Percentiles rank a stretch among this genome's conserved stretches.
phyloP scores from a whole-genome alignment of 1,139 yeast species.

The Starmera stellimalicola region DNA sequence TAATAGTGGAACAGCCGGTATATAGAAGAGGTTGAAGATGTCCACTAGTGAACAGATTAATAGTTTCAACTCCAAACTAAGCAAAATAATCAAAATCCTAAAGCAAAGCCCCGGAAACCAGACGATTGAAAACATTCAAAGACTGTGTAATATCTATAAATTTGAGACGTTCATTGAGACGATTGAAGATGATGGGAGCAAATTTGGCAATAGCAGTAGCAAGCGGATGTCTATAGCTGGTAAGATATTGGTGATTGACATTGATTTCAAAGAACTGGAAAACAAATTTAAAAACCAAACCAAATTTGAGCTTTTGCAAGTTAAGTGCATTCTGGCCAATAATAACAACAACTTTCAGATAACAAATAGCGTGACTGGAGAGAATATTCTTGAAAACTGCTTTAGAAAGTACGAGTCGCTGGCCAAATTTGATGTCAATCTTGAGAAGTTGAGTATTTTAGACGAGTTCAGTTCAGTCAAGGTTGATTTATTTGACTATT shows the following conservation, averaged over 20 bases:
- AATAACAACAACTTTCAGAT: conserved; percentile 15
- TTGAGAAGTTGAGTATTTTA: conserved; percentile 12
- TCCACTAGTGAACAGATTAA: conserved; percentile 1
- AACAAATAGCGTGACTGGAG: conserved; percentile 4
- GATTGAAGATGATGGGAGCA: too few species aligned
- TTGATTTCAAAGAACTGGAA: conserved; percentile 10
- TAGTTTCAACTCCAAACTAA: conserved; percentile 13
- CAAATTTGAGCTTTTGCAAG: conserved; percentile 6
- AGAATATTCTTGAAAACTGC: conserved; percentile 10
- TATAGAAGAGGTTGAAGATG: too few species aligned
- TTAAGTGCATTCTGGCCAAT: conserved; percentile 15
- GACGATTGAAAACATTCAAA: conserved; percentile 17
- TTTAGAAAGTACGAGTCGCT: conserved; percentile 9
- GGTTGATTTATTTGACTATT: conserved; percentile 14
- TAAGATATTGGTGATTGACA: conserved; percentile 18
- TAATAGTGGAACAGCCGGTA: too few species aligned
- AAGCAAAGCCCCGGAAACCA: conserved; percentile 14
- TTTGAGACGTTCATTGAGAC: conserved; percentile 18
- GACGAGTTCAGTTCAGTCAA: conserved; percentile 16
- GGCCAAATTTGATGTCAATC: conserved; percentile 10
- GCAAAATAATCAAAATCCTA: conserved; percentile 10
- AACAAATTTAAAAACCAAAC: conserved; percentile 9
- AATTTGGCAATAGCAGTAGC: conserved; percentile 3
- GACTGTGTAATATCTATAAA: conserved; percentile 17
- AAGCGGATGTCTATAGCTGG: conserved; percentile 19